Evolutionary conservation across 495 filamentous ascomycete genomes (phyloP).

Genomic region (Podospora anserina): DNA sequence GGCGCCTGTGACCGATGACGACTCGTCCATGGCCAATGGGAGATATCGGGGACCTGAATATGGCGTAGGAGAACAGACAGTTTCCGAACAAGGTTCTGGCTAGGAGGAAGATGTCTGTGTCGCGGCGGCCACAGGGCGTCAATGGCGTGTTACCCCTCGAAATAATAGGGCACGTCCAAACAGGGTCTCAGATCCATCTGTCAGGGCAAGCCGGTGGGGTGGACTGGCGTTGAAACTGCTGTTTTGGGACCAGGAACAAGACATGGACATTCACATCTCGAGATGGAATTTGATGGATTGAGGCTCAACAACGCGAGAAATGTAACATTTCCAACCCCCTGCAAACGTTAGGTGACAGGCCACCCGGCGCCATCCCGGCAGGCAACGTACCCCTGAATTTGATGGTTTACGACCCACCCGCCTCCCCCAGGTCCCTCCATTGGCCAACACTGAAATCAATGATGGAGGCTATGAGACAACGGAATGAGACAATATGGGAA

Average conservation of each 20-base stretch:
- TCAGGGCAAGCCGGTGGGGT: not conserved
- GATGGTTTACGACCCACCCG: not conserved
- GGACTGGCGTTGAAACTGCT: not conserved
- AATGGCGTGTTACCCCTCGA: not conserved
- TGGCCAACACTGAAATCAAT: not conserved
- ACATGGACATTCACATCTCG: not conserved
- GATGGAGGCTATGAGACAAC: not conserved
- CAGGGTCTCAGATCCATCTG: not conserved
- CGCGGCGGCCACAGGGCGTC: not conserved
- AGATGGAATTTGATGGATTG: not conserved
- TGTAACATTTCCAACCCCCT: slow-evolving; percentile 4
- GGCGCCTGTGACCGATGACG: slow-evolving; percentile 12
- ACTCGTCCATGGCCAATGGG: slow-evolving; percentile 23
- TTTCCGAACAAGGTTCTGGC: slow-evolving; percentile 9
- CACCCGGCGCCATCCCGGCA: slow-evolving; percentile 11
- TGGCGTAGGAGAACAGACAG: not conserved
- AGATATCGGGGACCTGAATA: slow-evolving; percentile 3
- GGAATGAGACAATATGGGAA: not conserved
- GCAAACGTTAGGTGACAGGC: not conserved
- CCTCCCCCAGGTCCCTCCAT: not conserved
- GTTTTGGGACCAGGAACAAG: not conserved
- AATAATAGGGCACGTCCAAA: not conserved
- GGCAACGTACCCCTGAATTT: slow-evolving; percentile 5
- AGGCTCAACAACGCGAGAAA: not conserved
- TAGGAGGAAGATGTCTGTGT: slow-evolving; percentile 8